Conservation (phyloP, 805 yeast species). For the Nakazawaea ambrosiae region DNA sequence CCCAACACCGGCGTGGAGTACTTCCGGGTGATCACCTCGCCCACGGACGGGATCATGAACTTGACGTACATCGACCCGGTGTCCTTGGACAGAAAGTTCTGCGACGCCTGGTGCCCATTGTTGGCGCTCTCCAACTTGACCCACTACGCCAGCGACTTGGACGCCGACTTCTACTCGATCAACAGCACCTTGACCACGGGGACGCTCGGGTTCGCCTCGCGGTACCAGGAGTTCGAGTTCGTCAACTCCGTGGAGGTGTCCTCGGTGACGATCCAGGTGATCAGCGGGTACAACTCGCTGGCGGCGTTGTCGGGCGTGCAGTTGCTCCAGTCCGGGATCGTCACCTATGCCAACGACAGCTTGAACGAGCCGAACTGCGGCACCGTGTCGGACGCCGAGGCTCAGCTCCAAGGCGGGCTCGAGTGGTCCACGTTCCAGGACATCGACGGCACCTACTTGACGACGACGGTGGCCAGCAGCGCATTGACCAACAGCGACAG, state of each 20-base stretch:
- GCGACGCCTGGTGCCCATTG: conserved; percentile 91
- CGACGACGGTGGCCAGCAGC: conserved; percentile 19
- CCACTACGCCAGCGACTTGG: conserved; percentile 19
- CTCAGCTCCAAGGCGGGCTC: conserved; percentile 11
- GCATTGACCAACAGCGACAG: conserved; percentile 19
- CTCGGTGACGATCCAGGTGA: conserved; percentile 54
- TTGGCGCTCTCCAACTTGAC: conserved; percentile 30
- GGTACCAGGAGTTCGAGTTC: conserved; percentile 79
- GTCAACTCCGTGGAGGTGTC: conserved; percentile 58
- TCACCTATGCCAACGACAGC: conserved; percentile 68
- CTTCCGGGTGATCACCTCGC: conserved; percentile 71
- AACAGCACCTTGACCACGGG: conserved; percentile 10
- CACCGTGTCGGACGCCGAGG: conserved; percentile 1
- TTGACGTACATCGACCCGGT: conserved; percentile 75
- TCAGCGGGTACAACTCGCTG: conserved; percentile 60
- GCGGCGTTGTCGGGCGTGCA: conserved; percentile 72
- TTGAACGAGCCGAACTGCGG: conserved; percentile 64
- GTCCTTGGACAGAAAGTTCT: conserved; percentile 46
- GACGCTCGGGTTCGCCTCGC: conserved; percentile 29
- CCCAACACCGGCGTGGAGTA: conserved; percentile 42
- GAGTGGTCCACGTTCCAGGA: conserved; percentile 18
- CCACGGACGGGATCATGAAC: conserved; percentile 88
- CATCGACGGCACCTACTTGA: conserved; percentile 15
- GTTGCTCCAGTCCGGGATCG: conserved; percentile 51
- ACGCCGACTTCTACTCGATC: conserved; percentile 12